Evolutionary conservation across 2,329 filamentous ascomycete species (phyloP).

Genomic region (Penicillium sp.): DNA sequence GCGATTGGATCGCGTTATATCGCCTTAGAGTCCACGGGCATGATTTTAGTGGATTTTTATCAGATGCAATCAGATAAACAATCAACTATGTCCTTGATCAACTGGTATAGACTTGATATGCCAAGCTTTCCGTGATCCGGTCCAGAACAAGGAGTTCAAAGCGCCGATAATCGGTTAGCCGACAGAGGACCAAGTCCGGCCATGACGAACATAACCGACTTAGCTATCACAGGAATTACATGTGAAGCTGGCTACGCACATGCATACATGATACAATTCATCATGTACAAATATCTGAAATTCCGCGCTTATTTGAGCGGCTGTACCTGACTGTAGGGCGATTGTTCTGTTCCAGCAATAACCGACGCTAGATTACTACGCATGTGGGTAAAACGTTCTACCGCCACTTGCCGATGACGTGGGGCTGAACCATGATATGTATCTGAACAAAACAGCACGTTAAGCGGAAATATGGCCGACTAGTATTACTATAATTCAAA

Average conservation of each 20-base stretch:
- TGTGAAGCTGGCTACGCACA: neutral
- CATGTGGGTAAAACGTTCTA: slow-evolving; percentile 21
- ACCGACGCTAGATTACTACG: neutral
- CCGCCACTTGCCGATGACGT: slow-evolving; percentile 9
- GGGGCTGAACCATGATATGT: neutral
- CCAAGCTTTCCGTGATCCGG: neutral
- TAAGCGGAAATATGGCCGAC: neutral
- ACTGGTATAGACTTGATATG: neutral
- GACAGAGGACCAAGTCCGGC: neutral
- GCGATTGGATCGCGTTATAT: neutral
- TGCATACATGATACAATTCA: neutral
- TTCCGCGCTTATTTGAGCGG: neutral
- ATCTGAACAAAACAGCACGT: neutral
- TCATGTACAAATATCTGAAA: neutral
- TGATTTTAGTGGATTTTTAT: neutral
- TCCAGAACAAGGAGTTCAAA: neutral
- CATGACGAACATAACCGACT: neutral
- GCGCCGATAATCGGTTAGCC: slow-evolving; percentile 2
- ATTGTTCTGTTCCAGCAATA: neutral
- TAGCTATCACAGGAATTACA: neutral
- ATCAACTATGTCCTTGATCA: neutral
- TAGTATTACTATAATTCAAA: neutral
- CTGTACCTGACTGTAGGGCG: neutral
- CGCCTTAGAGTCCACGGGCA: neutral
- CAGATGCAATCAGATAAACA: neutral